Base-by-base conservation (phyloP, 495 filamentous ascomycete genomes). In the Aspergillus avenaceus region DNA sequence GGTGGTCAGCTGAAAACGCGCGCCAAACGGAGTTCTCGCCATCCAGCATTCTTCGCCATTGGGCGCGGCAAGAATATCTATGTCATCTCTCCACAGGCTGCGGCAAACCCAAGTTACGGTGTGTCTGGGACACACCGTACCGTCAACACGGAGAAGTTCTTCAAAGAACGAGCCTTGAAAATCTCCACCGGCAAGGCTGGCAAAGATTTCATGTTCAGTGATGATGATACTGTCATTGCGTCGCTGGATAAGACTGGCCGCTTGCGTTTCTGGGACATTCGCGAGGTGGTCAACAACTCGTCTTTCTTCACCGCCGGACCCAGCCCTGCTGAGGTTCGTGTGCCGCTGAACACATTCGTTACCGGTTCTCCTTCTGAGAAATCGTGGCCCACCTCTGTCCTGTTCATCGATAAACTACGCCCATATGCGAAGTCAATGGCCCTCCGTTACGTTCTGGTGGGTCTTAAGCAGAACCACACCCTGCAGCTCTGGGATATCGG, bases 401-500 rank as follows among this genome's bases (percentile, higher is more conserved):
- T 95, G 65, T 85, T 99, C 72, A 78, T 97, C 54, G 95, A 99
- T 68, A 97, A 97, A 75, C 82, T 87, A 64, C 85, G 90, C 14
- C 88, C 93, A 23, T 96, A 91, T 64, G 79, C 83, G 64, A 93
- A 88, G 67, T 86, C 86, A 26, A 84, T 84, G 61, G 91, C 95
- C 14, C 71, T 95, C 50, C 81, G 95, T 51, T 99, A 97, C 71
- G 83, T 97, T 69, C 81, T 99, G 50, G 91, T 99, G 43, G 95
- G 95, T 52, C 87, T 97, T 78, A 97, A 97, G 73, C 95, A 97
- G 66, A 99, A 99, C 66, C 95, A 99, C 72, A 93, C 91, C 41
- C 84, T 99, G 52, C 95, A 99, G 74, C 80, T 99, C 49, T 99
- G 95, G 95, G 95, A 99, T 79, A 87, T 99, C 66, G 88, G 87